A percentile compares a stretch with the other conserved stretches of the same genome.
Conservation (phyloP, 805 yeast species). For the Suhomyces canberraensis region DNA sequence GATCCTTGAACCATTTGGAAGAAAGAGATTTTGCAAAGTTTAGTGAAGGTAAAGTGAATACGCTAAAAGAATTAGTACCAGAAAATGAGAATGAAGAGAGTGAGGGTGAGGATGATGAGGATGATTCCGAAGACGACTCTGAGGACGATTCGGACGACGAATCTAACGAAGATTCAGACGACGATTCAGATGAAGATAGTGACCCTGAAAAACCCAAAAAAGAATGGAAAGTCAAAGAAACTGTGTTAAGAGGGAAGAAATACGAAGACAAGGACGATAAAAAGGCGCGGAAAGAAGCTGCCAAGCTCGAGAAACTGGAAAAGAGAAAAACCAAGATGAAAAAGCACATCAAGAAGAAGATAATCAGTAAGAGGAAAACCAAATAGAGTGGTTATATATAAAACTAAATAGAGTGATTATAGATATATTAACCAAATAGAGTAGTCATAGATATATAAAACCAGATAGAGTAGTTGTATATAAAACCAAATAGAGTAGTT, state of each 20-base stretch:
- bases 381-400: conserved; percentile 3
- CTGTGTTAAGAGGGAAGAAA: conserved; percentile 64
- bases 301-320: conserved; percentile 75
- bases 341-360: conserved; percentile 75
- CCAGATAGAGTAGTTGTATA: not conserved
- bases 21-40: conserved; percentile 86
- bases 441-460: not conserved
- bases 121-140: conserved; percentile 21
- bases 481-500: too few relatives aligned
- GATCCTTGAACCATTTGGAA: conserved; percentile 78
- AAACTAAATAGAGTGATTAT: not conserved
- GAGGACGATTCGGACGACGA: conserved; percentile 30
- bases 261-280: conserved; percentile 76
- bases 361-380: conserved; percentile 47
- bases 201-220: conserved; percentile 10
- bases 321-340: conserved; percentile 80
- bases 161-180: conserved; percentile 26
- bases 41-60: conserved; percentile 74
- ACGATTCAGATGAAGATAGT: conserved; percentile 15
- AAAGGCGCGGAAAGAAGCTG: conserved; percentile 67
- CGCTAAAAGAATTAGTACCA: conserved; percentile 62
- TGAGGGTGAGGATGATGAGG: conserved; percentile 28
- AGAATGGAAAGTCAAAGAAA: conserved; percentile 40
- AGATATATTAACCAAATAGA: too few relatives aligned
- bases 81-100: conserved; percentile 18